Evolutionary conservation across 257 asterid genomes (phyloP), one percentile per base, ranked within the genome.

Genomic region (Perilla frutescens): DNA sequence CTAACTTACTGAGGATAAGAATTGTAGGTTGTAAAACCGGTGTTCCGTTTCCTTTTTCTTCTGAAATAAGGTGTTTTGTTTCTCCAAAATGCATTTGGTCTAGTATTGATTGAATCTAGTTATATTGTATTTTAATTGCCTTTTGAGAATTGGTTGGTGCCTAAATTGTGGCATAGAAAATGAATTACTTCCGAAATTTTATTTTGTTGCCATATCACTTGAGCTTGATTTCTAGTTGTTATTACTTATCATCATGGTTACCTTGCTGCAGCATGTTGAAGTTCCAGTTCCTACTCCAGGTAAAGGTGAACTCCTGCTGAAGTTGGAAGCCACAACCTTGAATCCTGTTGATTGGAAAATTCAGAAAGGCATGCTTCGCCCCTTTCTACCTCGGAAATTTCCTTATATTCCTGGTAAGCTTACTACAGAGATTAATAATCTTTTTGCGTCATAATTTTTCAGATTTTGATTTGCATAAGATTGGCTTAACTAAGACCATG

Each of bases 261-360:
- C 54, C 10, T 50, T 76, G 14, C 73, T 80, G 77, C 84, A 93
- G 98, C 96, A 89, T 72, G 96, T 85, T 76, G 94, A 93, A 79
- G 86, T 91, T 76, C 91, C 97, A 11, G 86, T 91, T 67, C 97
- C 96, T 11, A 63, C 86, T 44, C 96, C 95, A 1, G 66, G 80
- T 62, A 93, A 91, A 48, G 96, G 85, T 56, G 97, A 93, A 83
- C 76, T 91, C 71, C 77, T 93, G 87, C 78, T 93, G 57, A 93
- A 91, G 81, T 45, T 93, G 74, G 98, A 93, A 72, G 98, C 98
- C 7, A 77, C 81, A 48, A 87, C 85, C 81, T 32, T 93, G 67
- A 91, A 93, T 86, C 96, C 96, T 2, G 49, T 88, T 68, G 99
- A 94, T 71, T 88, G 96, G 96, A 91, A 87, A 77, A 85, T 81